phyloP scores from a whole-genome alignment of 768 basidiomycete genomes.

The Rhizopogon vesiculosus region DNA sequence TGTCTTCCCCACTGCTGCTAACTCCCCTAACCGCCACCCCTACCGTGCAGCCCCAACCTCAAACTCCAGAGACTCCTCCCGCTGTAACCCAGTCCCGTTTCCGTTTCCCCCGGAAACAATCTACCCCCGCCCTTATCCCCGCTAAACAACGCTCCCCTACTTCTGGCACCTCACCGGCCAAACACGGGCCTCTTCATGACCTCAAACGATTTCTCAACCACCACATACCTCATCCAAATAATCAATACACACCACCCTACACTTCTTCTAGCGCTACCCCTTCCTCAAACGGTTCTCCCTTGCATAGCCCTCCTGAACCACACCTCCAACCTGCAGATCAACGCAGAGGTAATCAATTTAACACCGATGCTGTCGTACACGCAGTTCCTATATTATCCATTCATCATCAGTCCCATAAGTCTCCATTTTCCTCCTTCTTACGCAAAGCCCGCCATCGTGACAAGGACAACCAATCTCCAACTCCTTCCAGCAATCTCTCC shows the following conservation, averaged over 20 bases:
- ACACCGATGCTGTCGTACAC: conserved; percentile 29
- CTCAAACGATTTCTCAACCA: conserved; percentile 93
- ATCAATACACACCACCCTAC: conserved; percentile 21
- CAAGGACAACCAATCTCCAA: conserved; percentile 22
- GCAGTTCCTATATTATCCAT: conserved; percentile 21
- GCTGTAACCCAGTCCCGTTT: conserved; percentile 17
- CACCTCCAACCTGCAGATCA: conserved; percentile 31
- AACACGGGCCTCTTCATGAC: conserved; percentile 80
- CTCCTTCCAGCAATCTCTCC: conserved; percentile 22
- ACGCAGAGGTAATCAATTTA: conserved; percentile 29
- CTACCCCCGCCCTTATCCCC: conserved; percentile 18
- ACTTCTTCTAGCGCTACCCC: conserved; percentile 18
- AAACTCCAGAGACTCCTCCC: conserved; percentile 3
- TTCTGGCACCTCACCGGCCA: conserved; percentile 16
- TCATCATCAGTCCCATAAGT: conserved; percentile 15
- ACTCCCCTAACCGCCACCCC: conserved; percentile 6
- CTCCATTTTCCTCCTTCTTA: conserved; percentile 28
- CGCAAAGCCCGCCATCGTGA: conserved; percentile 28
- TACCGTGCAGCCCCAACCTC: background rate
- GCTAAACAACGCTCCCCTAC: conserved; percentile 3
- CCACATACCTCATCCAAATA: conserved; percentile 65
- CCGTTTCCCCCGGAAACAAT: conserved; percentile 21
- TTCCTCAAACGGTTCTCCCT: conserved; percentile 23
- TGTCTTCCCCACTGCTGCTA: background rate
- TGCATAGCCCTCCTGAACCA: conserved; percentile 26